Evolutionary conservation across 1,139 yeast genomes (phyloP).

Genomic region (Hansenula lynferdii): DNA sequence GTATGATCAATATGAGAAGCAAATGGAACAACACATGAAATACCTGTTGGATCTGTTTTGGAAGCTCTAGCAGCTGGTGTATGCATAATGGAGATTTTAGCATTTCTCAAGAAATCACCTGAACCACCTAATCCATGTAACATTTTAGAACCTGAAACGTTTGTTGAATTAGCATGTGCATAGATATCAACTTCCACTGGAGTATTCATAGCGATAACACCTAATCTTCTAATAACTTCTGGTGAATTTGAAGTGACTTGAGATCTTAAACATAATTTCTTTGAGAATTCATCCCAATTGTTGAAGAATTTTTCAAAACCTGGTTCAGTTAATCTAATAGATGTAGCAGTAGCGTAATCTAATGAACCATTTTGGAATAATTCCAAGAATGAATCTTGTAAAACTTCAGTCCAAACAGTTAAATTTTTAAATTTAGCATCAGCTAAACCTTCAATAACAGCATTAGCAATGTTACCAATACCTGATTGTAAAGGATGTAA

Average conservation of each 20-base stretch:
- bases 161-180: slow-evolving; percentile 98
- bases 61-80: slow-evolving; percentile 95
- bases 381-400: slow-evolving; percentile 95
- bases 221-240: slow-evolving; percentile 92
- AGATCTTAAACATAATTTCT: slow-evolving; percentile 83
- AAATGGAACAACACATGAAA: slow-evolving; percentile 93
- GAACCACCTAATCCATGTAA: slow-evolving; percentile 97
- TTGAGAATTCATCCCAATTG: slow-evolving; percentile 83
- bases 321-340: slow-evolving; percentile 84
- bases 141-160: slow-evolving; percentile 96
- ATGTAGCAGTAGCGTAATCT: slow-evolving; percentile 92
- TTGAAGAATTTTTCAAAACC: slow-evolving; percentile 86
- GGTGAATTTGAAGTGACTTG: slow-evolving; percentile 96
- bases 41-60: slow-evolving; percentile 89
- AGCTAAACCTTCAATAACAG: slow-evolving; percentile 94
- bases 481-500: slow-evolving; percentile 96
- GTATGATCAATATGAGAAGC: slow-evolving; percentile 96
- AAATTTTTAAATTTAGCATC: slow-evolving; percentile 78
- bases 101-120: slow-evolving; percentile 93
- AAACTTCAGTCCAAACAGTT: slow-evolving; percentile 96
- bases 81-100: slow-evolving; percentile 96
- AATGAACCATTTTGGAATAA: slow-evolving; percentile 90
- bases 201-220: slow-evolving; percentile 98
- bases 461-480: slow-evolving; percentile 97
- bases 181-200: slow-evolving; percentile 98